Base-by-base conservation (phyloP, 1,284 basidiomycete species). In the Anthracocystis walkeri region DNA sequence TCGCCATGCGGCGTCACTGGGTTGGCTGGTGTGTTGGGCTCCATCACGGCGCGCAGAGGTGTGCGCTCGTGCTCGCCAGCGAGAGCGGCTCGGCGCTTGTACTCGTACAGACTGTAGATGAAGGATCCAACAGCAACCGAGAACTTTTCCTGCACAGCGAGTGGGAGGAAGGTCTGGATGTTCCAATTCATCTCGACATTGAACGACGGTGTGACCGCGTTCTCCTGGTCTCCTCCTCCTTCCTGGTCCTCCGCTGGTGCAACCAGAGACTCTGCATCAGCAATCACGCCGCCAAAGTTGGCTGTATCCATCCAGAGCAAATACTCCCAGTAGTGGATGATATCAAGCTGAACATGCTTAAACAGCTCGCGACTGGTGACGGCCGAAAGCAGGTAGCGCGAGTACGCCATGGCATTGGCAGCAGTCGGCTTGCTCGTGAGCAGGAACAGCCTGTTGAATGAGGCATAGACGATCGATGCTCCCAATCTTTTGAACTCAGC, bases 401-500 rank as follows among this genome's bases (percentile, higher is more conserved):
- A 94, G 84, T 98, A 99, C 0, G 97, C 97, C 77, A 92, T 90
- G 0, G 97, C 97, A 7, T 93, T 95, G 11, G 94, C 94, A 0
- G 96, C 94, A 29, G 88, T 88, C 6, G 97, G 96, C 86, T 99
- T 99, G 45, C 92, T 92, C 0, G 97, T 99, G 4, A 96, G 91
- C 27, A 99, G 90, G 66, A 97, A 89, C 65, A 99, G 91, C 12
- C 91, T 90, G 75, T 92, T 92, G 85, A 98, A 95, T 84, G 97
- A 94, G n/a, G 95, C 96, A 74, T 95, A 95, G 27, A 99, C 90
- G 59, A 99, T 91, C 64, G 46, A 59, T 0, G 95, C 95, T 1
- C 97, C 97, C 0, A 99, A 88, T 14, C 97, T 90, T 83, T 93
- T 95, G 88, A 98, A 97, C 86, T 99, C 97, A 12, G 95, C 95